Conservation (phyloP, 768 basidiomycete genomes). For the Austroboletus festivus region DNA sequence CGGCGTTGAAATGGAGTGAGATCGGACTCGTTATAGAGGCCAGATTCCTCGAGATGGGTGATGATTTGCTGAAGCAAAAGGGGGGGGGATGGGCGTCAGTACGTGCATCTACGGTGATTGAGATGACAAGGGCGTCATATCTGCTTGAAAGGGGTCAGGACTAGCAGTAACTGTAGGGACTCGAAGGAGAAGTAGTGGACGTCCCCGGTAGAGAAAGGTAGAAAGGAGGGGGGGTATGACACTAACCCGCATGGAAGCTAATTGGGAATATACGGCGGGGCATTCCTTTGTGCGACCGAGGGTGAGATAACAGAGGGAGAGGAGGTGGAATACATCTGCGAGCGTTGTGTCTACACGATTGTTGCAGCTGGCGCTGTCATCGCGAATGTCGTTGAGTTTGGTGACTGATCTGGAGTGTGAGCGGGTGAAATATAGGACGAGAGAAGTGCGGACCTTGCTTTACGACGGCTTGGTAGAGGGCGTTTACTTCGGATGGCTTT, state of each 20-base stretch:
- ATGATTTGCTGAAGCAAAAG: constrained; percentile 74
- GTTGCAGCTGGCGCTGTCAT: constrained; percentile 67
- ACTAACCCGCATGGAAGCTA: constrained; percentile 94
- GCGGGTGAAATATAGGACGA: too few relatives aligned
- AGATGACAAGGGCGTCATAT: constrained; percentile 17
- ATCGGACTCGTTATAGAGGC: constrained; percentile 89
- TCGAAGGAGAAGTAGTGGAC: constrained; percentile 5
- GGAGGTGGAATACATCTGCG: constrained; percentile 91
- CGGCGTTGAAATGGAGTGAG: constrained; percentile 85
- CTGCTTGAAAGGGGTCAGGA: constrained; percentile 27
- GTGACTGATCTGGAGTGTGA: constrained; percentile 54
- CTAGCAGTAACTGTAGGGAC: constrained; percentile 13
- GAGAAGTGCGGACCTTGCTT: constrained; percentile 67
- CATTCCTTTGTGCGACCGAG: constrained; percentile 95
- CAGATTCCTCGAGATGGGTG: constrained; percentile 93
- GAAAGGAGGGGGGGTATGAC: constrained; percentile 2
- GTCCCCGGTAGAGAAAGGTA: constrained; percentile 6
- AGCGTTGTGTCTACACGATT: constrained; percentile 95
- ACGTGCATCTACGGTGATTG: constrained; percentile 18
- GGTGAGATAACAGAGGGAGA: constrained; percentile 96
- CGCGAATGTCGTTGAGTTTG: constrained; percentile 86
- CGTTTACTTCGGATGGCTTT: constrained; percentile 89
- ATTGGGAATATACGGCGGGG: constrained; percentile 93
- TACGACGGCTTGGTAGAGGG: constrained; percentile 88
- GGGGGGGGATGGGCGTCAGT: constrained; percentile 19